A percentile compares a stretch with the other conserved stretches of the same genome.
These are phyloP conservation scores for Leccinellum luteum DNA, from an alignment of 768 basidiomycete genomes.

Conservation along the genomic window DNA sequence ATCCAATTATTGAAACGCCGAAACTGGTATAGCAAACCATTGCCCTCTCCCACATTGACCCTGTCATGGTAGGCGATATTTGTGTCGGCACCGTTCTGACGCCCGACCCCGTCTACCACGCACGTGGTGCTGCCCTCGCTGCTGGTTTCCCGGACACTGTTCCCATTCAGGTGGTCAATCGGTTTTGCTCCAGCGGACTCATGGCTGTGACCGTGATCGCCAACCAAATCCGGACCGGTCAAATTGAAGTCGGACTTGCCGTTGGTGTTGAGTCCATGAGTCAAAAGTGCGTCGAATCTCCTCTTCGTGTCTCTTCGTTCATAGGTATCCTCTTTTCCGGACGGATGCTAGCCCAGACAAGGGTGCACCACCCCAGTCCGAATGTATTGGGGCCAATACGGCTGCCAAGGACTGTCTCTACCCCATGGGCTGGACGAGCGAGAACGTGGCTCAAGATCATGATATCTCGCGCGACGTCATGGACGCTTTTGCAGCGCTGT, in stretches of 20 bases:
- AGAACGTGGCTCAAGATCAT: constrained; percentile 79
- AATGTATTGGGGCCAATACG: constrained; percentile 52
- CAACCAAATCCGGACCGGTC: constrained; percentile 73
- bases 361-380: constrained; percentile 59
- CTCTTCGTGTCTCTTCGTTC: background rate
- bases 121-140: constrained; percentile 70
- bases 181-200: constrained; percentile 84
- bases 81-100: constrained; percentile 77
- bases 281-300: constrained; percentile 47
- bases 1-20: background rate
- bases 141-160: constrained; percentile 80
- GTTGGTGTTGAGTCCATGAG: constrained; percentile 90
- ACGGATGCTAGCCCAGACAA: constrained; percentile 51
- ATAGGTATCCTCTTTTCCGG: background rate
- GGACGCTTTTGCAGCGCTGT: constrained; percentile 70
- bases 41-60: constrained; percentile 56
- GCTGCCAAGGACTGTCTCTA: constrained; percentile 59
- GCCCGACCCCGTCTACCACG: constrained; percentile 63
- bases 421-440: constrained; percentile 90
- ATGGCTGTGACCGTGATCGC: constrained; percentile 78
- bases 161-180: constrained; percentile 71
- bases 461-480: constrained; percentile 70
- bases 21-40: constrained; percentile 50
- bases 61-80: constrained; percentile 68
- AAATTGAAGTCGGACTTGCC: constrained; percentile 78